A percentile compares a stretch with the other conserved stretches of the same genome.
phyloP scores from a whole-genome alignment of 1,284 basidiomycete genomes.

The Trichosporon sp. region DNA sequence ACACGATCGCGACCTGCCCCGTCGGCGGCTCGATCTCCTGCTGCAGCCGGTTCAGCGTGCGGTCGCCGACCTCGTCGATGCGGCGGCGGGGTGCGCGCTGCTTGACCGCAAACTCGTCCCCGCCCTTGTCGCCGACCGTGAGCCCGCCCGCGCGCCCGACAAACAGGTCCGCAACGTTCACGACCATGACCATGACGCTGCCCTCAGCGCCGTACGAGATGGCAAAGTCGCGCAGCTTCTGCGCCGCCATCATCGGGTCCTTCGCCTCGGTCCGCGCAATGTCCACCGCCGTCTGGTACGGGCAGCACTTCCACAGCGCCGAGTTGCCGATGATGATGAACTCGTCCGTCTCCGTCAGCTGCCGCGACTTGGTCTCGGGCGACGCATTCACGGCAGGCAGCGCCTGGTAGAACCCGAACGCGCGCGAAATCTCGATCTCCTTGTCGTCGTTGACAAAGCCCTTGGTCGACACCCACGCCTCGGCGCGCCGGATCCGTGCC shows the following conservation, averaged over 20 bases:
- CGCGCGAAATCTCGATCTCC: slow-evolving; percentile 82
- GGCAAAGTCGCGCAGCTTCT: slow-evolving; percentile 89
- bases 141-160: slow-evolving; percentile 45
- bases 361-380: slow-evolving; percentile 69
- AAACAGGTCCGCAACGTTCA: slow-evolving; percentile 78
- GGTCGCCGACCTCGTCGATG: slow-evolving; percentile 49
- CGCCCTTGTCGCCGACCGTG: not conserved
- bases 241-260: slow-evolving; percentile 95
- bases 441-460: slow-evolving; percentile 79
- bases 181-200: slow-evolving; percentile 97
- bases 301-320: slow-evolving; percentile 89
- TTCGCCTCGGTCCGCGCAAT: slow-evolving; percentile 79
- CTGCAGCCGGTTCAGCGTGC: slow-evolving; percentile 59
- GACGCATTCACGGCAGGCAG: slow-evolving; percentile 86
- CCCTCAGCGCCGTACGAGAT: slow-evolving; percentile 94
- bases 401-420: slow-evolving; percentile 90
- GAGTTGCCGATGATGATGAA: slow-evolving; percentile 94
- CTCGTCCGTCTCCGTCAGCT: slow-evolving; percentile 82
- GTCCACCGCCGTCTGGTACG: slow-evolving; percentile 94
- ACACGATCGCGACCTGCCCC: slow-evolving; percentile 89
- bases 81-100: slow-evolving; percentile 35
- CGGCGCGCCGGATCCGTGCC: slow-evolving; percentile 78
- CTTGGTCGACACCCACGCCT: slow-evolving; percentile 94
- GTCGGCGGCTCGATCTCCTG: slow-evolving; percentile 80
- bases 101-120: slow-evolving; percentile 24